Base-by-base conservation (phyloP, 495 filamentous ascomycete genomes). In the Beverwykella pulmonaria region DNA sequence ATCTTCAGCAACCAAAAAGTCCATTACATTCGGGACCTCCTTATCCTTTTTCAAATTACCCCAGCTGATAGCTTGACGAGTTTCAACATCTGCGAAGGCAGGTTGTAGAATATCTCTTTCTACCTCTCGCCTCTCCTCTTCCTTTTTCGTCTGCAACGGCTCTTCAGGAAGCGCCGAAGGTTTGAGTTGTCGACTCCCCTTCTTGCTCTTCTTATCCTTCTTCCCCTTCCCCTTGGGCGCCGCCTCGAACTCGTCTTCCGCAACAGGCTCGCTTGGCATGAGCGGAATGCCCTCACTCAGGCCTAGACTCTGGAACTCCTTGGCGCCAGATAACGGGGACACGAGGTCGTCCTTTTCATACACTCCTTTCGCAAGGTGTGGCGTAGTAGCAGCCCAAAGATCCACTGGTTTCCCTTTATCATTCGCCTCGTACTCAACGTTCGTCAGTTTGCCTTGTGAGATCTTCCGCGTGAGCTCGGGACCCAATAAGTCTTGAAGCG, bases 171-270 rank as follows among this genome's bases (percentile, higher is more conserved):
- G 49, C 14, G 25, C 34, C 1, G 20, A 10, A 23, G 47, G 47
- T 23, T 65, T 39, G 23, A 58, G 15, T 57, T 57, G 61, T 25
- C 26, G 39, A 44, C 52, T 63, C 17, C 29, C 63, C 7, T 27
- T 44, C 41, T 59, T 65, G 2, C 59, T 54, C 44, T 73, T 73
- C 66, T 76, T 74, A 0, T 27, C 71, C 57, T 73, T 76, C 49
- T 73, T 73, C 6, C 58, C 69, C 50, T 74, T 75, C 9, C 56
- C 56, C 26, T 61, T 63, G 25, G 44, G 17, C 5, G 46, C 58
- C 29, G 58, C 1, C 48, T 52, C 61, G 15, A 59, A 59, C 23
- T 65, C 56, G 12, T 54, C 50, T 25, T 65, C 41, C 12, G 23
- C 44, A 15, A 61, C 25, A n/a, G 39, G 14, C 36, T 2, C 29